Percentiles rank a stretch among this genome's conserved stretches.
phyloP scores from a whole-genome alignment of 176 grass and related monocot species.

The Rhynchospora pubera region DNA sequence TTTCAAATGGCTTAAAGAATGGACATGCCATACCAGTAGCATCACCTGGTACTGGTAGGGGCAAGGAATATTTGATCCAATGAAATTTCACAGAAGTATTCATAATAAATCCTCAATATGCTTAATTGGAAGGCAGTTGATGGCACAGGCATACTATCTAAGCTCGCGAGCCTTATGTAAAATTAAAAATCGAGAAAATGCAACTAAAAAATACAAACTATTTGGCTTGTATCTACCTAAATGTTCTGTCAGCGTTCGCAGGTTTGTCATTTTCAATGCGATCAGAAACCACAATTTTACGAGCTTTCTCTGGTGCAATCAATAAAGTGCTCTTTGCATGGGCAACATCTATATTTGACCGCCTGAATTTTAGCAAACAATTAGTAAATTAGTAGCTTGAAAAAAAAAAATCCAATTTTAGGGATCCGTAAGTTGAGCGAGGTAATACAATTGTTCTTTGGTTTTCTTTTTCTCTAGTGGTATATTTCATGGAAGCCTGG shows the following conservation, averaged over 20 bases:
- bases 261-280: constrained; percentile 15
- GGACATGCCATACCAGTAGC: constrained; percentile 14
- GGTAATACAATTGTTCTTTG: not conserved
- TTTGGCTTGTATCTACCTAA: constrained; percentile 33
- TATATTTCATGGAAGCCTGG: constrained; percentile 15
- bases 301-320: constrained; percentile 34
- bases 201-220: constrained; percentile 6
- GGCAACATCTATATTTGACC: constrained; percentile 29
- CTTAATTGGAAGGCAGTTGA: not conserved
- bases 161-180: not conserved
- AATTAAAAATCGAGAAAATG: constrained; percentile 25
- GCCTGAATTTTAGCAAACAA: constrained; percentile 32
- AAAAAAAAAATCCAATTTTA: not conserved
- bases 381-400: not conserved
- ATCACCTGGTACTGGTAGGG: not conserved
- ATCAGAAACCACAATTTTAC: constrained; percentile 22
- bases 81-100: constrained; percentile 2
- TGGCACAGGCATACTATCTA: not conserved
- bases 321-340: constrained; percentile 26
- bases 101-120: not conserved
- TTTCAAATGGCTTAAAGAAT: constrained; percentile 20
- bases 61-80: constrained; percentile 17
- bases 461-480: constrained; percentile 5
- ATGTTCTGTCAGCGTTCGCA: constrained; percentile 22
- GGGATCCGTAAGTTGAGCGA: not conserved